Conservation (phyloP, 1,284 basidiomycete species). For the Trichosporon ovoides region DNA sequence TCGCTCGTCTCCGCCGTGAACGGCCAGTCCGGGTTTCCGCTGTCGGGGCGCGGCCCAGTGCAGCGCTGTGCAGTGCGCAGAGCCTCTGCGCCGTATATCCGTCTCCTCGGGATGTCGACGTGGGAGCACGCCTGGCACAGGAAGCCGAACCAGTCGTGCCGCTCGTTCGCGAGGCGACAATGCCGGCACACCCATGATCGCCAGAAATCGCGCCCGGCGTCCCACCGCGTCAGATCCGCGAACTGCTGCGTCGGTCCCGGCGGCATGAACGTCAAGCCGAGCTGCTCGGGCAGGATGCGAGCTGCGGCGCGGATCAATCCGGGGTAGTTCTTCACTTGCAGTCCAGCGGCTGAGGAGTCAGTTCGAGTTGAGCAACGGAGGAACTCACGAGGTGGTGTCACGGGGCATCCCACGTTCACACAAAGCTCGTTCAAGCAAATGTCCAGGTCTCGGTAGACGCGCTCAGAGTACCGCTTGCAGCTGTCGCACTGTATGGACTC, state of each 20-base stretch:
- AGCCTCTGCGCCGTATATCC: constrained; percentile 24
- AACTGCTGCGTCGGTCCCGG: constrained; percentile 13
- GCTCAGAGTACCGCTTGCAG: constrained; percentile 16
- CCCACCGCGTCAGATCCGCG: constrained; percentile 13
- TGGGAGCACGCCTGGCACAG: constrained; percentile 35
- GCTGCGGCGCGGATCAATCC: constrained; percentile 2
- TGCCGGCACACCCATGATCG: constrained; percentile 36
- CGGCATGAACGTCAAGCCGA: constrained; percentile 26
- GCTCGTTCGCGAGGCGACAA: constrained; percentile 38
- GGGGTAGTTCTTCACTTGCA: neutral
- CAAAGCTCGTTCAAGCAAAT: constrained; percentile 32
- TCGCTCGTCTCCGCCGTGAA: constrained; percentile 17
- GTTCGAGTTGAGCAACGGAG: neutral
- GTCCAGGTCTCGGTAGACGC: constrained; percentile 20
- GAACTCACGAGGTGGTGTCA: neutral
- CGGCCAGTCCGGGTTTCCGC: constrained; percentile 25
- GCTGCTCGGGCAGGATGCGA: constrained; percentile 25
- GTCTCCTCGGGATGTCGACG: constrained; percentile 14
- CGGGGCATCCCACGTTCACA: neutral
- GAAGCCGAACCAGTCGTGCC: constrained; percentile 38
- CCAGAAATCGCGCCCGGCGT: constrained; percentile 35
- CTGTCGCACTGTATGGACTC: neutral
- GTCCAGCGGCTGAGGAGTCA: neutral
- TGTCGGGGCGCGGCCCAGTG: constrained; percentile 32
- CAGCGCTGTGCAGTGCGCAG: constrained; percentile 26